These are phyloP conservation scores for Plicaturopsis crispa DNA, from an alignment of 768 basidiomycete genomes.

Conservation along the genomic window DNA sequence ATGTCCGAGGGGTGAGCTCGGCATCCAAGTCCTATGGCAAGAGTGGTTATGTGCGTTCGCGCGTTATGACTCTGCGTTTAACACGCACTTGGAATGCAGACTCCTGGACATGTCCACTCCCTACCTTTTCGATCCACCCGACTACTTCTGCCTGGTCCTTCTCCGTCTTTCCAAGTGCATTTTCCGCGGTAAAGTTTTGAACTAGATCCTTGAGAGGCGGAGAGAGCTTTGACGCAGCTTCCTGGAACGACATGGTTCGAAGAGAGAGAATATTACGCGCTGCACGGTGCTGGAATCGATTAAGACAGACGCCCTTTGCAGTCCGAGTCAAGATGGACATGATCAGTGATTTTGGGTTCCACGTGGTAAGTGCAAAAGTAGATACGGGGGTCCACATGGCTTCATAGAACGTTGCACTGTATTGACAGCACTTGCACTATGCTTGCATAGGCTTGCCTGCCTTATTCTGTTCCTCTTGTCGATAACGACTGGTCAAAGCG, in stretches of 20 bases:
- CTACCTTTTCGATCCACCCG: slow-evolving; percentile 65
- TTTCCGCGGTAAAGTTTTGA: slow-evolving; percentile 21
- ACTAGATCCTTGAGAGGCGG: slow-evolving; percentile 53
- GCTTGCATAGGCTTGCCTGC: no score
- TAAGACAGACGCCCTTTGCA: no score
- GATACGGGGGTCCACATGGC: no score
- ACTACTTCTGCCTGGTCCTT: slow-evolving; percentile 56
- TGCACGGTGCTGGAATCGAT: no score
- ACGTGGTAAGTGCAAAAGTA: no score
- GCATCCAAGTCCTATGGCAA: slow-evolving; percentile 58
- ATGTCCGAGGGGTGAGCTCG: slow-evolving; percentile 70
- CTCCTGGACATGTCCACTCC: slow-evolving; percentile 38
- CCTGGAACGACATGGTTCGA: slow-evolving; percentile 60
- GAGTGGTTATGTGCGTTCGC: slow-evolving; percentile 4
- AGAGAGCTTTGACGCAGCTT: slow-evolving; percentile 37
- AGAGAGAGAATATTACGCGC: no score
- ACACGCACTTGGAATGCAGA: slow-evolving; percentile 43
- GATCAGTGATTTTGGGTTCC: no score
- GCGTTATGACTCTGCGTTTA: not conserved
- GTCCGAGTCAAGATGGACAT: slow-evolving; percentile 3
- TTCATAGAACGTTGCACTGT: no score
- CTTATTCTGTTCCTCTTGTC: no score
- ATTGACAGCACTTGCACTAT: no score
- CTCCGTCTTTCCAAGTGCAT: slow-evolving; percentile 47
- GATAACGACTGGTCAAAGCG: no score